Evolutionary conservation across 2,329 filamentous ascomycete species (phyloP).

Genomic region (Tetracladium maxilliforme): DNA sequence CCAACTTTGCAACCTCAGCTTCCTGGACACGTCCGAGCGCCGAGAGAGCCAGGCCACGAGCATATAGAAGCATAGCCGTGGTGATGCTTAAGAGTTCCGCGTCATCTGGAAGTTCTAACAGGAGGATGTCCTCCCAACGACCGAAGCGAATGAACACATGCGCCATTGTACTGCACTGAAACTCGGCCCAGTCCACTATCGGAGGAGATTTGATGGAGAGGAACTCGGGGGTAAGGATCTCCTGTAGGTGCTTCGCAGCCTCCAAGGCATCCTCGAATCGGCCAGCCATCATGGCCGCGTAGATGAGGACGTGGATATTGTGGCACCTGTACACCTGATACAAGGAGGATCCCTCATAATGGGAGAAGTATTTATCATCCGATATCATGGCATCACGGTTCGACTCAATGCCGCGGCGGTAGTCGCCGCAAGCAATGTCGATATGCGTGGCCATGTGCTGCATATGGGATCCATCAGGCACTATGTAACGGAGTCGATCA

Average conservation of each 20-base stretch:
- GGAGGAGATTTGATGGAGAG: constrained; percentile 50
- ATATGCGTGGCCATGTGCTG: constrained; percentile 69
- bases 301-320: constrained; percentile 61
- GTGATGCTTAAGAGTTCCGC: constrained; percentile 50
- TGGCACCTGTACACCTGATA: constrained; percentile 67
- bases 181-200: constrained; percentile 70
- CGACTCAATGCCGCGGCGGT: constrained; percentile 47
- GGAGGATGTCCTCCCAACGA: constrained; percentile 50
- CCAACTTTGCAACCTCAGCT: constrained; percentile 31
- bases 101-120: constrained; percentile 40
- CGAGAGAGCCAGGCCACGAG: constrained; percentile 50
- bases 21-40: constrained; percentile 36
- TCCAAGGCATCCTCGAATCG: constrained; percentile 47
- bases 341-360: constrained; percentile 47
- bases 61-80: constrained; percentile 54
- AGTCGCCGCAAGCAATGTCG: constrained; percentile 60
- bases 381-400: constrained; percentile 53
- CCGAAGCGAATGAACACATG: constrained; percentile 65
- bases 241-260: constrained; percentile 42
- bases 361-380: constrained; percentile 53
- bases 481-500: constrained; percentile 45
- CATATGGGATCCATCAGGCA: constrained; percentile 57
- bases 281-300: constrained; percentile 65
- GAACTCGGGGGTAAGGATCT: constrained; percentile 45
- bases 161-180: constrained; percentile 49